A percentile compares a stretch with the other conserved stretches of the same genome.
phyloP scores from a whole-genome alignment of 2,329 filamentous ascomycete species.

The Verticillium alfalfae region DNA sequence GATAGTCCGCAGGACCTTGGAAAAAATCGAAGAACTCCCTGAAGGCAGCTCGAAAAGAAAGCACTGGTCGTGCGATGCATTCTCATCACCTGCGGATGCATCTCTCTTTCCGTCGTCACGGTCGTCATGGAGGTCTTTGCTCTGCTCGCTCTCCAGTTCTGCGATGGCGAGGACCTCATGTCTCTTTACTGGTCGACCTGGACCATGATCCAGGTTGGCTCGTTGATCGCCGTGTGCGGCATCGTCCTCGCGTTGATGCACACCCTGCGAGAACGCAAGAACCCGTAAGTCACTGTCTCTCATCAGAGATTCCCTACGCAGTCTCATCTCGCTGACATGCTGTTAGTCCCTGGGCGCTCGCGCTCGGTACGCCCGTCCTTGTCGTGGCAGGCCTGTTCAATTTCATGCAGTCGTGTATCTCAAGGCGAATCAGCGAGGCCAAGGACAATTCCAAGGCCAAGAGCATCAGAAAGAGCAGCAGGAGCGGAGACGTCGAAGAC shows the following conservation, averaged over 20 bases:
- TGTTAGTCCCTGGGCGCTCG: conserved; percentile 48
- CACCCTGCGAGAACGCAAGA: conserved; percentile 39
- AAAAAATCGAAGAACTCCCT: conserved; percentile 24
- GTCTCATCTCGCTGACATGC: conserved; percentile 3
- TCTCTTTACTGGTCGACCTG: conserved; percentile 56
- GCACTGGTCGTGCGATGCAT: conserved; percentile 32
- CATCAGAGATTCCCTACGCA: neutral
- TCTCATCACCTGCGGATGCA: conserved; percentile 34
- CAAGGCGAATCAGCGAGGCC: conserved; percentile 25
- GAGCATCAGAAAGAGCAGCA: conserved; percentile 2
- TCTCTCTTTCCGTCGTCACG: conserved; percentile 34
- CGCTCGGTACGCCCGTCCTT: conserved; percentile 53
- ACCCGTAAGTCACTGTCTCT: conserved; percentile 36
- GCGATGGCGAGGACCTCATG: conserved; percentile 55
- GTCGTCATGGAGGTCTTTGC: conserved; percentile 50
- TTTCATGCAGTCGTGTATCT: conserved; percentile 35
- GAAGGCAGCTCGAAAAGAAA: conserved; percentile 27
- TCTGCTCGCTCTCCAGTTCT: conserved; percentile 51
- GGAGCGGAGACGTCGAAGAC: conserved; percentile 12
- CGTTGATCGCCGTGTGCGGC: conserved; percentile 52
- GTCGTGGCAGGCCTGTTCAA: conserved; percentile 51
- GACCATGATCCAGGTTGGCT: conserved; percentile 54
- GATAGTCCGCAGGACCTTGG: conserved; percentile 22
- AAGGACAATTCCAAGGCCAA: conserved; percentile 12
- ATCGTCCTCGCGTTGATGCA: conserved; percentile 49